These are phyloP conservation scores for Dissoconium aciculare DNA, from an alignment of 2,329 filamentous ascomycete species.

Conservation along the genomic window DNA sequence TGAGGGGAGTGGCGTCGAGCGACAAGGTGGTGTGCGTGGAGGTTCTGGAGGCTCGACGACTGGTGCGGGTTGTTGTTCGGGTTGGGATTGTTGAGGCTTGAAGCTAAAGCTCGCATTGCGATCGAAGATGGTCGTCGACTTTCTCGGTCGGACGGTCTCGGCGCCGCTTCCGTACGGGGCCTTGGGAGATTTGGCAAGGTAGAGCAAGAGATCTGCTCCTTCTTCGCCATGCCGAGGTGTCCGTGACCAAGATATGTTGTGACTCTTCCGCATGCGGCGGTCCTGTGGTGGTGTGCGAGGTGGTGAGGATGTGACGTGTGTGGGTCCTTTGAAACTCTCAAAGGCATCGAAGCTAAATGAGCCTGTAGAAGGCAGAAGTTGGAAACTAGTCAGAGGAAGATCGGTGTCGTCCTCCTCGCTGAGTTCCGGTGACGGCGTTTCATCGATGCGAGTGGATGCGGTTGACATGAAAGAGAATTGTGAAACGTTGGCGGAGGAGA, in stretches of 20 bases:
- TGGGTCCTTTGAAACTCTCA: slow-evolving; percentile 32
- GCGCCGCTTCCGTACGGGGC: too few relatives aligned
- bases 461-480: slow-evolving; percentile 68
- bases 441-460: slow-evolving; percentile 51
- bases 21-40: slow-evolving; percentile 41
- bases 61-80: too few relatives aligned
- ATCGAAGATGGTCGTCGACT: too few relatives aligned
- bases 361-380: too few relatives aligned
- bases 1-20: slow-evolving; percentile 50
- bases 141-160: too few relatives aligned
- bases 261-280: slow-evolving; percentile 28
- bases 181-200: slow-evolving; percentile 81
- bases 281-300: slow-evolving; percentile 59
- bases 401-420: slow-evolving; percentile 72
- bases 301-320: slow-evolving; percentile 49
- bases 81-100: too few relatives aligned
- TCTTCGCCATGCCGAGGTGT: slow-evolving; percentile 55
- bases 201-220: slow-evolving; percentile 72
- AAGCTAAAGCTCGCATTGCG: too few relatives aligned
- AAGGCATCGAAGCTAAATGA: slow-evolving; percentile 39
- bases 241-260: slow-evolving; percentile 28
- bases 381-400: slow-evolving; percentile 62
- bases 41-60: too few relatives aligned
- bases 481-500: slow-evolving; percentile 53
- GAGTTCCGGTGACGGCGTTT: slow-evolving; percentile 43